These are phyloP conservation scores for Populus euphratica DNA, from an alignment of 345 rosid species.

Conservation along the genomic window DNA sequence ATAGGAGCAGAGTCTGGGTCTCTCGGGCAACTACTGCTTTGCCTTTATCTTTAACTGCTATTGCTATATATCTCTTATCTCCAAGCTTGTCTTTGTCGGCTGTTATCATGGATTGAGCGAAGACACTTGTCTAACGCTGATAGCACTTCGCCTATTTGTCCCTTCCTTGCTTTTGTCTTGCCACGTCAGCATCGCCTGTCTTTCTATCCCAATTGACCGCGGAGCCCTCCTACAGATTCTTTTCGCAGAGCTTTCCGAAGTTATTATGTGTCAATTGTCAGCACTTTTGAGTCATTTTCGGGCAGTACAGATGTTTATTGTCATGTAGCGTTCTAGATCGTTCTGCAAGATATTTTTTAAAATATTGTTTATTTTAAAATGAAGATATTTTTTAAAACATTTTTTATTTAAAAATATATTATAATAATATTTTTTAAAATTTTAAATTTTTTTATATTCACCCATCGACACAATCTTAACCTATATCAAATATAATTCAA, in stretches of 20 bases:
- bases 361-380: too few relatives aligned
- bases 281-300: slow-evolving; percentile 6
- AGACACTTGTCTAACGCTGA: slow-evolving; percentile 30
- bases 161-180: slow-evolving; percentile 1
- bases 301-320: too few relatives aligned
- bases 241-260: not conserved
- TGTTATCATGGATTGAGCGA: not conserved
- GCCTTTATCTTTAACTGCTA: slow-evolving; percentile 32
- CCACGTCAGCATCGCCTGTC: slow-evolving; percentile 19
- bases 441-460: too few relatives aligned
- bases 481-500: too few relatives aligned
- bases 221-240: not conserved
- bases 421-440: too few relatives aligned
- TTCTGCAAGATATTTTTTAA: too few relatives aligned
- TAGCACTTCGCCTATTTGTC: slow-evolving; percentile 13
- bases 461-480: too few relatives aligned
- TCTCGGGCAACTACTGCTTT: slow-evolving; percentile 29
- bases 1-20: slow-evolving; percentile 37
- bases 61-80: slow-evolving; percentile 27
- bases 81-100: slow-evolving; percentile 41
- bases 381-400: too few relatives aligned
- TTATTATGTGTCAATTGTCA: not conserved
- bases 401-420: too few relatives aligned
- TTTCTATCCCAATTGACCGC: not conserved
- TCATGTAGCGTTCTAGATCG: accelerated